These are phyloP conservation scores for Daucus carota DNA, from an alignment of 129 eudicot genomes.

Conservation along the genomic window DNA sequence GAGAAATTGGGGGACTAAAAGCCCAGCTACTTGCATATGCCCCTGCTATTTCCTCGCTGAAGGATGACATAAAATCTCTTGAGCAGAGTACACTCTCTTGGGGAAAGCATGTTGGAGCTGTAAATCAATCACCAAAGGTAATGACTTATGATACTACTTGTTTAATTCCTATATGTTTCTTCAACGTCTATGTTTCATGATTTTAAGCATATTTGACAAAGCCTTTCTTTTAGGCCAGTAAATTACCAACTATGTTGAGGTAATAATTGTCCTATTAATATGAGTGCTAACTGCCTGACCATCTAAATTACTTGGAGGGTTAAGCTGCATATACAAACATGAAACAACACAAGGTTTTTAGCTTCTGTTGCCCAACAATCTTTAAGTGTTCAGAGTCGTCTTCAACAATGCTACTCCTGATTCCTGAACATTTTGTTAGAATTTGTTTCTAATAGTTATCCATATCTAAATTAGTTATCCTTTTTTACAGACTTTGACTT, in stretches of 20 bases:
- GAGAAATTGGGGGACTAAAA: constrained; percentile 49
- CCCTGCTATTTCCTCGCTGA: constrained; percentile 54
- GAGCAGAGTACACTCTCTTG: constrained; percentile 50
- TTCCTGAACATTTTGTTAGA: not conserved
- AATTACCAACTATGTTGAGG: not conserved
- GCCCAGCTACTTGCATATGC: constrained; percentile 57
- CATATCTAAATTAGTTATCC: not conserved
- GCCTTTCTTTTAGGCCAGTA: not conserved
- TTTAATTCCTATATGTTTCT: not conserved
- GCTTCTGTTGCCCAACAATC: not conserved
- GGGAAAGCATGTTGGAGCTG: constrained; percentile 31
- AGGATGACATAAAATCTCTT: constrained; percentile 50
- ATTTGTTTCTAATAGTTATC: not conserved
- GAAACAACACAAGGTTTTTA: not conserved
- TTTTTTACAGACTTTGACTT: no score
- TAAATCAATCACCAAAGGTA: constrained; percentile 46
- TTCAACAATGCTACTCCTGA: not conserved
- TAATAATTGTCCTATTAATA: not conserved
- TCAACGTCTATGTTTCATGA: not conserved
- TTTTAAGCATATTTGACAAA: not conserved
- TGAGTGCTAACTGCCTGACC: no score
- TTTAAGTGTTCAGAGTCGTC: not conserved
- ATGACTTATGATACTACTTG: constrained; percentile 5
- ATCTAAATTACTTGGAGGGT: not conserved
- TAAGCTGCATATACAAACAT: not conserved